Base-by-base conservation (phyloP, 2,329 filamentous ascomycete species). In the Arthroderma sp. region DNA sequence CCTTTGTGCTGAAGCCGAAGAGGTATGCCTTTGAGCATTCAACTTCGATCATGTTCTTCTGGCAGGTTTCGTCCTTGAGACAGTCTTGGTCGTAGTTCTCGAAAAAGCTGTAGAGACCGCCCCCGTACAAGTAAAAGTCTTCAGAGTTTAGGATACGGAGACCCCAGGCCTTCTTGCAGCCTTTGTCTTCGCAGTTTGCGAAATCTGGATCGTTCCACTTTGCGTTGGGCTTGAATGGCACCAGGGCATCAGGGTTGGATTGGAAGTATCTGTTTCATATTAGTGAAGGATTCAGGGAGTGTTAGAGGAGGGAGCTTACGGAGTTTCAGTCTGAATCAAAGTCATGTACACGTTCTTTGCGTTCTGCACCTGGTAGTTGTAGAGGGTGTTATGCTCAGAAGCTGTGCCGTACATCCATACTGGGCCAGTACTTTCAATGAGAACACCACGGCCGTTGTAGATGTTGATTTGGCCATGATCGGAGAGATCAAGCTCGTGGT, bases 301-400 rank as follows among this genome's bases (percentile, higher is more conserved):
- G 36, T 11, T 29, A 33, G 6, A 32, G 22, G 6, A 32, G 22
- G n/a, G 29, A 5, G 82, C 43, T 81, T 78, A n/a, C 48, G 87
- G 83, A 4, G 87, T 94, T 67, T 95, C 89, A 3, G 84, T 85
- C 67, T 95, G 88, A 55, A 94, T 85, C 42, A 85, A 68, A 7
- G 77, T 80, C 74, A 93, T 81, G 69, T 83, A 94, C 50, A 94
- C 73, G 57, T 88, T 82, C 57, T 78, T 72, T 1, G 87, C 85
- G 50, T 81, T 80, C 58, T 74, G 69, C 56, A 95, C 69, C 64
- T 94, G 83, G 70, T 94, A 94, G 70, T 95, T 89, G 65, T 80
- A 80, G 6, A 78, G 62, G 50, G 70, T 67, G 55, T 68, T 69
- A 57, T 80, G 77, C 59, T 80, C 77, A 4, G 74, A 73, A 0